Evolutionary conservation across 1,284 basidiomycete genomes (phyloP), one percentile per base, ranked within the genome.

Genomic region (Vanrija sp.): DNA sequence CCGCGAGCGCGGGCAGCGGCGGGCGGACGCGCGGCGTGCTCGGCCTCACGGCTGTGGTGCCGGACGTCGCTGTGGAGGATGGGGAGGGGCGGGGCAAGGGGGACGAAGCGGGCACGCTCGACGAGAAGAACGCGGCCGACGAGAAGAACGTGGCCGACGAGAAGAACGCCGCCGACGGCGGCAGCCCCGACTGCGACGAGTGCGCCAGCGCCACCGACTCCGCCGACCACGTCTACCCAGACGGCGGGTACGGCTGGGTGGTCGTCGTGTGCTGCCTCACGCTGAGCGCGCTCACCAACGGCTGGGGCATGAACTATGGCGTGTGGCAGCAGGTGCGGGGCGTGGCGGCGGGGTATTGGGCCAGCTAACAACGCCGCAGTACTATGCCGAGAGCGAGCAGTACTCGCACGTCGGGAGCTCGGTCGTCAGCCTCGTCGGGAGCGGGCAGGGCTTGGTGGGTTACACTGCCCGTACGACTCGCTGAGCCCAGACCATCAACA

Each of bases 221-320:
- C 23, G 42, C 36, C 20, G 58, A 58, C 9, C 66, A 72, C 41
- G 53, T 53, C 9, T 68, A 68, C 23, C 75, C 71, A 5, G 75
- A 78, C 55, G 76, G 76, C 15, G 69, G 69, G 4, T 69, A 71
- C 44, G 69, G 69, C 8, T 71, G 69, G 69, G 64, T 71, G 9
- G 67, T 71, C 0, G 49, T 71, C 10, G 43, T 48, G 3, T 63
- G 64, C 45, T 71, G 69, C 58, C 56, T 57, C 35, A 61, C 61
- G 5, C 35, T 69, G 15, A 62, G 65, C 1, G 67, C 56, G 23
- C 51, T 54, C 16, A 63, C 65, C 0, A 63, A 43, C 37, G 60
- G 67, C 2, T 68, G 62, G 57, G 65, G 65, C 19, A 65, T 69
- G 64, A 63, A 52, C 45, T 71, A 60, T 22, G 66, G 67, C 43